A percentile compares a stretch with the other conserved stretches of the same genome.
Evolutionary conservation across 73 alveolate species (phyloP).

Genomic region (Stentor roeselii): DNA sequence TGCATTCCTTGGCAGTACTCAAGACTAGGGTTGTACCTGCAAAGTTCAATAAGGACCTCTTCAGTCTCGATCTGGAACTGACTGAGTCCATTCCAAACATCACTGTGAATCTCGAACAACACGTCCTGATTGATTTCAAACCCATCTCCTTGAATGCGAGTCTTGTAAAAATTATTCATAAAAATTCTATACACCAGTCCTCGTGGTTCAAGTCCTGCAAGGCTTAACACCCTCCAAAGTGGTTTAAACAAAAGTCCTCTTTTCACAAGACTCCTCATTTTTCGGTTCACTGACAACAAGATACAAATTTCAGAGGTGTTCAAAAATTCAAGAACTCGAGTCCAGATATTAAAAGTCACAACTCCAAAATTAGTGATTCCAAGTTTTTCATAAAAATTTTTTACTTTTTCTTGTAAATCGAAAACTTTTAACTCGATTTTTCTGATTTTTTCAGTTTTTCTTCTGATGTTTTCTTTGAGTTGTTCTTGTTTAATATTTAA

Average conservation of each 20-base stretch:
- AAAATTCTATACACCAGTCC: neutral
- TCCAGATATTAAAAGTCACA: neutral
- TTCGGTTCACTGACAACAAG: neutral
- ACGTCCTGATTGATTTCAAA: neutral
- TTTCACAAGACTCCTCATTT: neutral
- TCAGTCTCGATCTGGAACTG: neutral
- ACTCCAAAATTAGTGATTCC: neutral
- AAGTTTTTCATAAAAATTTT: too few relatives aligned
- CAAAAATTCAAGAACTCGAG: neutral
- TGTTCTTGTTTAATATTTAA: neutral
- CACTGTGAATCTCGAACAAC: neutral
- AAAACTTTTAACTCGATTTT: neutral
- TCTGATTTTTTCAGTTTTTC: neutral
- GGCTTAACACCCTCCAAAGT: neutral
- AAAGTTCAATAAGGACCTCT: neutral
- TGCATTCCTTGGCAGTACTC: slow-evolving; percentile 23
- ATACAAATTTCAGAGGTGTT: neutral
- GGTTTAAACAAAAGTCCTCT: neutral
- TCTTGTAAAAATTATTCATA: neutral
- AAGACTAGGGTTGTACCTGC: neutral
- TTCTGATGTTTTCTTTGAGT: neutral
- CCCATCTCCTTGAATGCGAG: too few relatives aligned
- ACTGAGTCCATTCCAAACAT: neutral
- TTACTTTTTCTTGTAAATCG: neutral
- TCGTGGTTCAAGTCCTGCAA: neutral